Evolutionary conservation across 2,329 filamentous ascomycete genomes (phyloP), one percentile per base, ranked within the genome.

Genomic region (Pezizomycotina sp.): DNA sequence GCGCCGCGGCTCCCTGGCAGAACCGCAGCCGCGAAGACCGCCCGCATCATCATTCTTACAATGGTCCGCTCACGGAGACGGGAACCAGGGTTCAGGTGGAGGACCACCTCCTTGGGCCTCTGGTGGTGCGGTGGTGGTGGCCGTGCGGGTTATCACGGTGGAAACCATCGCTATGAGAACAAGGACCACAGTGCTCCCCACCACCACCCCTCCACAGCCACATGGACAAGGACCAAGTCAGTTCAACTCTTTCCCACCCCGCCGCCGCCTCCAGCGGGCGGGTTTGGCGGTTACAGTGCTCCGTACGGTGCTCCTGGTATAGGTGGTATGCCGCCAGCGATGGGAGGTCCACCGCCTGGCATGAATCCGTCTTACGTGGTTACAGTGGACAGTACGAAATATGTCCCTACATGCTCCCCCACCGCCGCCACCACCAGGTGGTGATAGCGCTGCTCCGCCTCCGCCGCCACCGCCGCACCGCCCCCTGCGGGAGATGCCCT

Each of bases 1-100:
- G 80, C 39, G 81, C 76, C 40, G 70, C 80, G 55, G 83, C 83
- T 48, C 83, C 83, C 5, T 92, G 84, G 81, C 61, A 66, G 54
- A 49, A 50, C 31, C 62, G 62, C 43, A 55, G 60, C 45, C 59
- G 61, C 41, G 63, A 65, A 23, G 40, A 43, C 1, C 66, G 69
- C 41, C 60, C 57, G 18, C 65, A 71, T 47, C 61, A 60, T 55
- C 64, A 67, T 29, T 66, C 71, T 40, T 60, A 29, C 16, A 31
- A 27, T 13, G 31, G 39, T 16, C 32, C 71, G 73, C 74, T 52
- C 79, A 71, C 43, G 62, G 68, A 20, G 60, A 60, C 47, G 62
- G 55, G 39, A 58, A 56, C 27, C 60, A 63, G 31, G 59, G 57
- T 20, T 60, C 56, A 23, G 59, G 63, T 15, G 61, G 65, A 38